A percentile compares a stretch with the other conserved stretches of the same genome.
Conservation (phyloP, 345 rosid species). For the Gossypium longicalyx region DNA sequence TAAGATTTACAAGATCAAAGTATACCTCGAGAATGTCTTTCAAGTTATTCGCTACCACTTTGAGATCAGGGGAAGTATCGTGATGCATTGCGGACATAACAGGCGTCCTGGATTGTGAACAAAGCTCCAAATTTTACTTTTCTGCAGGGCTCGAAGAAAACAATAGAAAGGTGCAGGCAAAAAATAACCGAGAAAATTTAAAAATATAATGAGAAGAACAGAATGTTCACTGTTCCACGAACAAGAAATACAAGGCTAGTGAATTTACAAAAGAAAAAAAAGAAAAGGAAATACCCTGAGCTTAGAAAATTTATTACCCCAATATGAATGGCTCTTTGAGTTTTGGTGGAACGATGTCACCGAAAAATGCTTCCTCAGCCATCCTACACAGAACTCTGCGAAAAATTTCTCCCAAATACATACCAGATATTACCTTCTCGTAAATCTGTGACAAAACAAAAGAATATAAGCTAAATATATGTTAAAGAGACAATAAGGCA, state of each 20-base stretch:
- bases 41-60: conserved; percentile 53
- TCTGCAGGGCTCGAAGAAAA: background rate
- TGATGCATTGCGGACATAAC: conserved; percentile 79
- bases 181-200: background rate
- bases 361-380: conserved; percentile 94
- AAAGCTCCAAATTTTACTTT: background rate
- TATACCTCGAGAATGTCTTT: conserved; percentile 63
- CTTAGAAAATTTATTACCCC: conserved; percentile 35
- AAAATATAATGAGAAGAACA: background rate
- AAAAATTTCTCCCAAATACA: conserved; percentile 96
- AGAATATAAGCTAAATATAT: background rate
- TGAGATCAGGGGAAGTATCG: conserved; percentile 65
- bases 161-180: background rate
- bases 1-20: conserved; percentile 6
- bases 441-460: conserved; percentile 47
- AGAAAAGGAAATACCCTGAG: background rate
- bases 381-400: conserved; percentile 75
- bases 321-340: conserved; percentile 56
- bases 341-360: conserved; percentile 68
- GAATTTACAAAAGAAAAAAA: background rate
- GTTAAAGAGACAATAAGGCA: background rate
- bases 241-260: background rate
- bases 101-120: conserved; percentile 54
- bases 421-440: conserved; percentile 89
- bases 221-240: background rate